Conservation (phyloP, 805 yeast species). For the Schizosaccharomyces octosporus region DNA sequence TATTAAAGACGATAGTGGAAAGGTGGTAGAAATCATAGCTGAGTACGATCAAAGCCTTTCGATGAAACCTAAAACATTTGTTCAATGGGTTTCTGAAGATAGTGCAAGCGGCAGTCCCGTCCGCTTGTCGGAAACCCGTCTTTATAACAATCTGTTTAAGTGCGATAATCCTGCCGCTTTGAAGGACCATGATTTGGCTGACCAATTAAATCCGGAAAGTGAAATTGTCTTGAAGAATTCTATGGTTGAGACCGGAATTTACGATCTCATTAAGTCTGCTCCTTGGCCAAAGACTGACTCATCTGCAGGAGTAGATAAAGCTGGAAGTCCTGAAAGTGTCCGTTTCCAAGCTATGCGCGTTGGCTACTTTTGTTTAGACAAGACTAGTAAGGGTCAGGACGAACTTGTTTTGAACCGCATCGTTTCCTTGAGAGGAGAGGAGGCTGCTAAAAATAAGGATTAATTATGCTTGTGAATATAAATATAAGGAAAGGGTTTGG, state of each 20-base stretch:
- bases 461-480: background rate
- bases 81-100: constrained; percentile 83
- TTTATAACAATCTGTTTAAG: constrained; percentile 66
- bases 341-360: constrained; percentile 95
- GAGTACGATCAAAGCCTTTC: constrained; percentile 35
- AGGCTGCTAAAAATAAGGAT: constrained; percentile 14
- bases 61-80: constrained; percentile 73
- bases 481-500: background rate
- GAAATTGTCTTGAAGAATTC: constrained; percentile 44
- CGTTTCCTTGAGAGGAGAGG: constrained; percentile 68
- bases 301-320: constrained; percentile 30
- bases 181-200: constrained; percentile 72
- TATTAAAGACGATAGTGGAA: constrained; percentile 38
- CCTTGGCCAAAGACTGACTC: constrained; percentile 36
- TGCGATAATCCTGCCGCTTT: constrained; percentile 75
- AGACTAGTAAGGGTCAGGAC: constrained; percentile 33
- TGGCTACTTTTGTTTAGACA: constrained; percentile 83
- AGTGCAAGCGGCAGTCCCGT: constrained; percentile 37
- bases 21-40: constrained; percentile 46
- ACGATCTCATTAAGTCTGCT: constrained; percentile 35
- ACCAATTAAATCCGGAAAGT: constrained; percentile 48
- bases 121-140: constrained; percentile 47
- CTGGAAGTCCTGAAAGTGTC: constrained; percentile 43
- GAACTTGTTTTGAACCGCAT: constrained; percentile 62
- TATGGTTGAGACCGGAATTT: constrained; percentile 54